Percentiles rank a stretch among this genome's conserved stretches.
phyloP scores from a whole-genome alignment of 805 yeast genomes.

The Candida montana region DNA sequence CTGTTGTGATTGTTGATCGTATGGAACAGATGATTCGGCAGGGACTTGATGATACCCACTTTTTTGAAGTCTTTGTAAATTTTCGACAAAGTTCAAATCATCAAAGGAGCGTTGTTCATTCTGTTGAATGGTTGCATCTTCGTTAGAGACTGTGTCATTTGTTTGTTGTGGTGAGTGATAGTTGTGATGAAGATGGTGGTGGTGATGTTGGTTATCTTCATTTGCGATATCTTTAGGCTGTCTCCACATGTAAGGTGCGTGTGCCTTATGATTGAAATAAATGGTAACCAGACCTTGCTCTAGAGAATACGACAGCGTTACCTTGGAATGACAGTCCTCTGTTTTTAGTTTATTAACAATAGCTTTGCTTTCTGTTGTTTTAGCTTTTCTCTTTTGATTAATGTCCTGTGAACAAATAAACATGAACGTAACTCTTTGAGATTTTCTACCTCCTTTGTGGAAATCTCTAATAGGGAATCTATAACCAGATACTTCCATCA shows the following conservation, averaged over 20 bases:
- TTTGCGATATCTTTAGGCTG: not conserved
- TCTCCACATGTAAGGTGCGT: conserved; percentile 33
- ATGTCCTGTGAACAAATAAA: conserved; percentile 42
- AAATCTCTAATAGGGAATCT: conserved; percentile 40
- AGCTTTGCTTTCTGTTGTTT: conserved; percentile 34
- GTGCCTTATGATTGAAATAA: conserved; percentile 36
- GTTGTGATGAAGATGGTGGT: too few species aligned
- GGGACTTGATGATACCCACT: conserved; percentile 1
- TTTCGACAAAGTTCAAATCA: conserved; percentile 3
- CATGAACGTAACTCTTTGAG: conserved; percentile 38
- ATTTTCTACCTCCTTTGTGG: conserved; percentile 38
- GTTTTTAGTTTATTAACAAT: conserved; percentile 36
- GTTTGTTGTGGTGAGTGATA: too few species aligned
- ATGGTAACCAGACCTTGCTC: conserved; percentile 33
- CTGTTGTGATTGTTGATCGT: conserved; percentile 5
- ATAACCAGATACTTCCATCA: conserved; percentile 37
- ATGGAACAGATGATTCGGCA: conserved; percentile 6
- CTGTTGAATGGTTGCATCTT: too few species aligned
- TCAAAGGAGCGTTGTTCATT: conserved; percentile 6
- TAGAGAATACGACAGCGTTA: conserved; percentile 34
- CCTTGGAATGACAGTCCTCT: conserved; percentile 36
- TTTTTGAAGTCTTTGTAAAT: conserved; percentile 3
- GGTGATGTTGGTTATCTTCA: not conserved
- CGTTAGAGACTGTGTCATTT: too few species aligned
- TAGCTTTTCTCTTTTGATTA: conserved; percentile 36